Base-by-base conservation (phyloP, 345 rosid genomes). In the Nasturtium officinale region DNA sequence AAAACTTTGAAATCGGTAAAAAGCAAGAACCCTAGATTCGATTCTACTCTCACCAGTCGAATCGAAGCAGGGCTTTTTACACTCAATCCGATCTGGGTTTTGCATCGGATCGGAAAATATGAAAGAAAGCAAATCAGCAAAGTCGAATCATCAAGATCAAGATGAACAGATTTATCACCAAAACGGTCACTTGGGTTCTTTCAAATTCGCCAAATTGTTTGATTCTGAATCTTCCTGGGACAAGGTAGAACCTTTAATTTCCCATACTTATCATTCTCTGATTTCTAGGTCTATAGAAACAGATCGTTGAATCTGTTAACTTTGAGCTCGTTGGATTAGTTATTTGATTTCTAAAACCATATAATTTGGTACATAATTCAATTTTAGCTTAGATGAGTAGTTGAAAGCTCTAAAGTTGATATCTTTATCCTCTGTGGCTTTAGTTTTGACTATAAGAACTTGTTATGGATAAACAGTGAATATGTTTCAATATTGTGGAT, bases 211-310 rank as follows among this genome's bases (percentile, higher is more conserved):
- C 50, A 91, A 89, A 75, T 84, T 88, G 83, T 85, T 94, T n/a
- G 99, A 91, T 83, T 91, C 97, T 0, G 96, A 91, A 29, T 93
- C 96, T 64, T 87, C 99, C 4, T 91, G 96, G 99, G 97, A 94
- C 59, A 94, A 94, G 88, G 98, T 88, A 76, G 16, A 45, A 4
- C 16, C 50, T 26, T 26, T 26, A 26, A 0, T 26, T 3, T 26
- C 28, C 28, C 28, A 26, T 26, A 26, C 4, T 26, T 26, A 26
- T 26, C 28, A 4, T 3, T 2, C 50, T 45, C 9, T 45, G 50
- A 45, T 45, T 45, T 45, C 42, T 48, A 75, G 11, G 6, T 67
- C 33, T 61, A 58, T 61, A 9, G 9, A 25, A 25, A 42, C n/a
- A 2, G 15, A 42, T 42, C 23, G 1, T 13, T 3, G 5, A 42